phyloP scores from a whole-genome alignment of 352 stramenopile genomes.

The Pythium monospermum region DNA sequence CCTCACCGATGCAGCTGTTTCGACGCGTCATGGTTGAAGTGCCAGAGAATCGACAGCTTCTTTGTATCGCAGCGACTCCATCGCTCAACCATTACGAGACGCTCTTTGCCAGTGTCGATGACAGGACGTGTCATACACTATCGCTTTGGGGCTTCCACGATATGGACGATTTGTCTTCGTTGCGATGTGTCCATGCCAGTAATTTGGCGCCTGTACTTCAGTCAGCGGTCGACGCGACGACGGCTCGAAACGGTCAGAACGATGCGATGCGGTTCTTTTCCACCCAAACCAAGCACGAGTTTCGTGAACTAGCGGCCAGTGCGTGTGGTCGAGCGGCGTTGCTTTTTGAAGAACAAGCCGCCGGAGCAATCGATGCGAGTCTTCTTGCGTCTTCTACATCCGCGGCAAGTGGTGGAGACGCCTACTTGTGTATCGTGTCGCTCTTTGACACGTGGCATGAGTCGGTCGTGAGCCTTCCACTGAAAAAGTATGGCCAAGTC shows the following conservation, averaged over 20 bases:
- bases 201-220: conserved; percentile 26
- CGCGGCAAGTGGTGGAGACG: conserved; percentile 8
- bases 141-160: conserved; percentile 59
- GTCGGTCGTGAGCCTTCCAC: conserved; percentile 42
- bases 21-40: conserved; percentile 36
- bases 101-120: conserved; percentile 40
- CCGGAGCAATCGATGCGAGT: neutral
- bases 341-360: conserved; percentile 33
- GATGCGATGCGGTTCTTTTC: conserved; percentile 37
- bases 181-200: conserved; percentile 35
- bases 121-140: conserved; percentile 22
- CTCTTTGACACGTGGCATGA: conserved; percentile 47
- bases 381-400: neutral
- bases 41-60: conserved; percentile 21
- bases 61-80: conserved; percentile 35
- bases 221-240: conserved; percentile 23
- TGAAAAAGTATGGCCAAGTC: conserved; percentile 56
- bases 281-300: conserved; percentile 29
- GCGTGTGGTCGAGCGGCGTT: conserved; percentile 50
- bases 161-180: conserved; percentile 37
- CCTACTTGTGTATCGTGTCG: conserved; percentile 48
- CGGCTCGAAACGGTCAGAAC: conserved; percentile 9
- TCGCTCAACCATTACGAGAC: conserved; percentile 45
- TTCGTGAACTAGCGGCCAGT: conserved; percentile 51
- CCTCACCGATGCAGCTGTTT: conserved; percentile 32